These are phyloP conservation scores for Martensiomyces pterosporus DNA, from an alignment of 192 early-diverging fungal species.

Conservation along the genomic window DNA sequence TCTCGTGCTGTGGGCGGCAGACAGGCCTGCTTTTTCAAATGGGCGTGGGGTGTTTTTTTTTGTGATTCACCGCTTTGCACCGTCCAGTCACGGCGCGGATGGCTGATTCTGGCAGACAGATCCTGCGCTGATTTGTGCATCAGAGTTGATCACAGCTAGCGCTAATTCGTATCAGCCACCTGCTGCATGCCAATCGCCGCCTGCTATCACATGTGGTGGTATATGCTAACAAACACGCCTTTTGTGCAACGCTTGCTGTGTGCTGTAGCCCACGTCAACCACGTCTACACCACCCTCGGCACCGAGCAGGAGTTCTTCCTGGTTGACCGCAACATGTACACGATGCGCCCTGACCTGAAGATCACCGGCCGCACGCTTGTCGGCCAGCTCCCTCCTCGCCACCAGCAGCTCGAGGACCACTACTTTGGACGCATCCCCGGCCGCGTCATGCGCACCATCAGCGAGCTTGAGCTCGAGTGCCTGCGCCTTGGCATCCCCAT, in stretches of 20 bases:
- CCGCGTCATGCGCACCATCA: conserved; percentile 85
- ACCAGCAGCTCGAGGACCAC: conserved; percentile 99
- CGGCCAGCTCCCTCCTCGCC: conserved; percentile 90
- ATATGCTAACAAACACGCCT: no score
- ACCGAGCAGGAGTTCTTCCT: conserved; percentile 99
- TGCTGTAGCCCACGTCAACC: conserved; percentile 64
- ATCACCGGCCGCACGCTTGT: conserved; percentile 92
- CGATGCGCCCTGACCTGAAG: conserved; percentile 94
- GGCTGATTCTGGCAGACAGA: no score
- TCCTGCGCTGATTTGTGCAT: no score
- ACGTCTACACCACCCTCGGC: conserved; percentile 89
- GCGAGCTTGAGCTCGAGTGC: conserved; percentile 92
- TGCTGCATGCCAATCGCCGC: no score
- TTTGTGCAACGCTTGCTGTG: no score
- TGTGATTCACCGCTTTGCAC: conserved; percentile 1
- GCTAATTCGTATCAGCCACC: no score
- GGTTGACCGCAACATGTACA: conserved; percentile 92
- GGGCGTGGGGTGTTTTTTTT: not conserved
- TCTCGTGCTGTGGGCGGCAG: conserved; percentile 3
- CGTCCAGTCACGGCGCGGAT: no score
- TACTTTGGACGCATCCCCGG: conserved; percentile 98
- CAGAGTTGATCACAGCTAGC: no score
- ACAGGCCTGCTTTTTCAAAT: conserved; percentile 1
- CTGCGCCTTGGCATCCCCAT: conserved; percentile 92
- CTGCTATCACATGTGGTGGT: no score